Evolutionary conservation across 345 rosid genomes (phyloP).

Genomic region (Rhodamnia rubescens): DNA sequence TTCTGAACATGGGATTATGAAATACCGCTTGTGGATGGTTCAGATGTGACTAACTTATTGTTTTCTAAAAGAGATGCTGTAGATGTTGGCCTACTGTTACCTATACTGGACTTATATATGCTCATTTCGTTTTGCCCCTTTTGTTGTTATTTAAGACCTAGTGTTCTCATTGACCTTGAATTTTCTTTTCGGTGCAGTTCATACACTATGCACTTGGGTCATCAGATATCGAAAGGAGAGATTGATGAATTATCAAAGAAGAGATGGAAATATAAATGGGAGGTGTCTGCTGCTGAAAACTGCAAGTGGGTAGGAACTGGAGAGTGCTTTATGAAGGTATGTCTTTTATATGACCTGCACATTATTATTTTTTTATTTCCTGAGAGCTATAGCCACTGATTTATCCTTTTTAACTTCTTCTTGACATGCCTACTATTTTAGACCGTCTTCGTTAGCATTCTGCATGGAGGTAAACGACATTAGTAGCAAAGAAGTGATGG

Average conservation of each 20-base stretch:
- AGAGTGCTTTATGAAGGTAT: constrained; percentile 49
- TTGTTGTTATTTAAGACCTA: not conserved
- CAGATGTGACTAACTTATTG: not conserved
- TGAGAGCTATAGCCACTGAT: not conserved
- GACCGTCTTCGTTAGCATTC: not conserved
- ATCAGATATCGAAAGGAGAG: constrained; percentile 48
- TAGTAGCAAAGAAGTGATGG: not conserved
- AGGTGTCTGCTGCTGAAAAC: constrained; percentile 49
- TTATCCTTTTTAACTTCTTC: not conserved
- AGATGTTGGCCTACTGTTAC: not conserved
- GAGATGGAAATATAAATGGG: constrained; percentile 66
- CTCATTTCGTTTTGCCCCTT: not conserved
- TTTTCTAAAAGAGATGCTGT: not conserved
- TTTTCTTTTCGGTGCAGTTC: constrained; percentile 31
- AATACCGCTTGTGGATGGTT: not conserved
- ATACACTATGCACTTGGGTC: constrained; percentile 47
- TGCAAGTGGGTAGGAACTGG: constrained; percentile 74
- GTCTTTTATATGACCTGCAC: not conserved
- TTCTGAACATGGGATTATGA: no score
- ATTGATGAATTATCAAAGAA: constrained; percentile 33
- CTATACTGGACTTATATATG: not conserved
- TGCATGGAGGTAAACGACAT: not conserved
- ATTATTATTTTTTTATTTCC: not conserved
- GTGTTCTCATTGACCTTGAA: not conserved
- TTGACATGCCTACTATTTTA: not conserved